phyloP scores from a whole-genome alignment of 306 rosid genomes.

The Quillaja saponaria region DNA sequence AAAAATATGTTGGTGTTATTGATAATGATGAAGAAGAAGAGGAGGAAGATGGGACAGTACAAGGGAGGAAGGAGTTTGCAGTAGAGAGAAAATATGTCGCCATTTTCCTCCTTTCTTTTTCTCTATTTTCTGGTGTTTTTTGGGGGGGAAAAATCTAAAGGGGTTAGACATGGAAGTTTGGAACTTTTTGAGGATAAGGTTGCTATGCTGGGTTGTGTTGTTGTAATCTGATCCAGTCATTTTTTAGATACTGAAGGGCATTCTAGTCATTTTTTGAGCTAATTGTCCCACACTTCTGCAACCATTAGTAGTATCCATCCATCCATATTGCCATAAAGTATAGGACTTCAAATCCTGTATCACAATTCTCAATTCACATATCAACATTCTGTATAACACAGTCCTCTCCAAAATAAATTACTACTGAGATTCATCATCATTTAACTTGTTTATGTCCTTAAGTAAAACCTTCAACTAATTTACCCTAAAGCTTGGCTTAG shows the following conservation, averaged over 20 bases:
- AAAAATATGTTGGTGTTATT: conserved; percentile 30
- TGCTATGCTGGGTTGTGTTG: conserved; percentile 43
- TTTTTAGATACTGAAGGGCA: conserved; percentile 35
- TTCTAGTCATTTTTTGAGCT: conserved; percentile 22
- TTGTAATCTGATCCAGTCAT: conserved; percentile 56
- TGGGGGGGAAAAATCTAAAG: conserved; percentile 39
- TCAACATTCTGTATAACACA: too few species aligned
- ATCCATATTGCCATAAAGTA: too few species aligned
- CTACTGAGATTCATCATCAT: too few species aligned
- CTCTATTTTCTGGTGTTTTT: background rate
- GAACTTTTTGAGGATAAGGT: conserved; percentile 70
- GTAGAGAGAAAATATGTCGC: conserved; percentile 70
- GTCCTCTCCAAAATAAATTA: too few species aligned
- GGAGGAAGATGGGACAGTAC: conserved; percentile 35
- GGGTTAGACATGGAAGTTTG: conserved; percentile 34
- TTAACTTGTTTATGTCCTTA: too few species aligned
- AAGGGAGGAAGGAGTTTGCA: conserved; percentile 48
- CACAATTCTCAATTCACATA: too few species aligned
- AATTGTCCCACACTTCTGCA: too few species aligned
- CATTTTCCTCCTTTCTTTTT: conserved; percentile 52
- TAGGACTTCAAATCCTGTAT: too few species aligned
- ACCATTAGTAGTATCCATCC: too few species aligned
- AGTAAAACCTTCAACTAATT: too few species aligned
- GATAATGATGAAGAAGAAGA: conserved; percentile 33
- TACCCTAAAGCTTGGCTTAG: too few species aligned